Conservation (phyloP, 495 filamentous ascomycete species). For the Penicillium bovifimosum region DNA sequence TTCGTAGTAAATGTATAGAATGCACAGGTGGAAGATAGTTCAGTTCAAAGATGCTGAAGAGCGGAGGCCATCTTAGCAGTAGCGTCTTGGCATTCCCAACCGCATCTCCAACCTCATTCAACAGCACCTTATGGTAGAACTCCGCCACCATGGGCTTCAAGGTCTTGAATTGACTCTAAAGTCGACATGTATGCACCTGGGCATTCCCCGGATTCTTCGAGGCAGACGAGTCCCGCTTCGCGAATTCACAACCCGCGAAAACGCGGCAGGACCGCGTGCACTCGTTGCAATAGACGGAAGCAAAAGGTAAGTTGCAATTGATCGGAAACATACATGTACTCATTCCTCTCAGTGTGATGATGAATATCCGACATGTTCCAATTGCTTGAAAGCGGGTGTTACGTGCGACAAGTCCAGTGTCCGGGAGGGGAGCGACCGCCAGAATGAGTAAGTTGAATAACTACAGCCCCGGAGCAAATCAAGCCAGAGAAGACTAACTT, state of each 20-base stretch:
- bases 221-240: slow-evolving; percentile 20
- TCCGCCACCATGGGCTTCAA: not conserved
- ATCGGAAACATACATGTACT: not conserved
- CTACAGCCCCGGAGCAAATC: not conserved
- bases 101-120: not conserved
- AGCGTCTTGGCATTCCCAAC: slow-evolving; percentile 8
- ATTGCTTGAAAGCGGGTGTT: slow-evolving; percentile 45
- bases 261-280: slow-evolving; percentile 47
- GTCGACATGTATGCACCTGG: slow-evolving; percentile 16
- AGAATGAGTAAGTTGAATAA: slow-evolving; percentile 34
- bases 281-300: slow-evolving; percentile 48
- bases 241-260: slow-evolving; percentile 44
- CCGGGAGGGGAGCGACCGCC: slow-evolving; percentile 37
- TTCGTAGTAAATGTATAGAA: no score
- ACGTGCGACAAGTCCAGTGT: slow-evolving; percentile 46
- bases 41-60: no score
- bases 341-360: slow-evolving; percentile 33
- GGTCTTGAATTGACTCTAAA: not conserved
- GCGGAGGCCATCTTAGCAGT: no score
- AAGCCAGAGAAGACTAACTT: not conserved
- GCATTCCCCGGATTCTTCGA: slow-evolving; percentile 15
- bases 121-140: not conserved
- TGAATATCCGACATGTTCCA: slow-evolving; percentile 44
- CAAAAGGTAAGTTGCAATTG: slow-evolving; percentile 33
- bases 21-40: no score